Evolutionary conservation across 257 asterid genomes (phyloP), one percentile per base, ranked within the genome.

Genomic region (Ehretia macrophylla): DNA sequence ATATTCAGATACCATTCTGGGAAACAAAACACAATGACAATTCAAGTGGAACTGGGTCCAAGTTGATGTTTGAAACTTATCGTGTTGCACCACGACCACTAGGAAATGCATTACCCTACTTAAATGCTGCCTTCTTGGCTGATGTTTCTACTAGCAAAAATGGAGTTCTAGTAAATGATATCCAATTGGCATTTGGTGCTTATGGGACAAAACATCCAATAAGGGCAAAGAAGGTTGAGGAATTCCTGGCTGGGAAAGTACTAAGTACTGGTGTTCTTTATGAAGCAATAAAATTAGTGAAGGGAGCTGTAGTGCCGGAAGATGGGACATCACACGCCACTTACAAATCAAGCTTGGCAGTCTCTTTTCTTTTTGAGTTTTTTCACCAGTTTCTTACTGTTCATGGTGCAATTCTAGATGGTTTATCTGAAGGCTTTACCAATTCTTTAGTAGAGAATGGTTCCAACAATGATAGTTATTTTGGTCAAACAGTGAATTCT

Each of bases 51-150:
- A 49, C 74, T 23, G 68, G 51, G 48, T 64, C 83, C 44, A 78
- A 54, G 17, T 58, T 82, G 57, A 56, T 73, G 42, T 81, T 80
- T 65, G 86, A 82, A 63, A 76, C 85, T 32, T 87, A 78, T 51
- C 79, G 91, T 51, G 81, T 88, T 47, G 55, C 91, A 19, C 88
- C 88, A 21, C 68, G 91, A 62, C 95, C 85, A 40, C 69, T 83
- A 60, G 95, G 95, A 60, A 83, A 73, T 72, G 91, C 95, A 9
- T 68, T 85, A 71, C 86, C 95, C 20, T 85, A 85, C 65, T 53
- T 77, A 51, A 83, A 81, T 54, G 86, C 88, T 49, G 81, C 95
- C 38, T 85, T 85, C 77, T 70, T 77, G 62, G 86, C 83, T 42
- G 85, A 76, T 66, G 60, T 80, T 58, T 80, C 83, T 58, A 52